Conservation (phyloP, 768 basidiomycete species). For the Russula sp. region DNA sequence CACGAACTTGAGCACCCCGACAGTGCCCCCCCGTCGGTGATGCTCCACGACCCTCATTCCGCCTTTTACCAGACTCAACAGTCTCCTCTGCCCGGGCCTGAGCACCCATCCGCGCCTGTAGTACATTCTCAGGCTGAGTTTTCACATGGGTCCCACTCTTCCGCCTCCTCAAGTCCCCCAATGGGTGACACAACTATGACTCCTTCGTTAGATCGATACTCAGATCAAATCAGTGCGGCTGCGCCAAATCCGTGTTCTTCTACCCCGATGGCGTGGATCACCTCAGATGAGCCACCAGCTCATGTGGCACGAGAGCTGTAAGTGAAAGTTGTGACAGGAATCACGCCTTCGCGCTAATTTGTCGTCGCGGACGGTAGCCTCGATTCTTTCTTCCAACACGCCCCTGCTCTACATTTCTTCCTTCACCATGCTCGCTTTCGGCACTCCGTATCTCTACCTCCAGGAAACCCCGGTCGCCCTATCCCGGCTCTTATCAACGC, state of each 20-base stretch:
- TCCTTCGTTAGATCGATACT: background rate
- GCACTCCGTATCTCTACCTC: conserved; percentile 28
- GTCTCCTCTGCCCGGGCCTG: background rate
- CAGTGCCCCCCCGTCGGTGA: conserved; percentile 9
- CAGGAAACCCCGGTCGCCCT: conserved; percentile 28
- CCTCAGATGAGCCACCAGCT: conserved; percentile 14
- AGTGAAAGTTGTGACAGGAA: background rate
- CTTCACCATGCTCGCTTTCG: conserved; percentile 46
- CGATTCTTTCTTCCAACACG: conserved; percentile 53
- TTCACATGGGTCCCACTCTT: conserved; percentile 10
- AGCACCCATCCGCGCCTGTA: background rate
- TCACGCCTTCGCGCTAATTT: background rate
- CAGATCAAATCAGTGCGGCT: background rate
- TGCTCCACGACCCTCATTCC: conserved; percentile 24
- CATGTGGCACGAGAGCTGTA: conserved; percentile 20
- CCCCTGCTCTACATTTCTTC: conserved; percentile 61
- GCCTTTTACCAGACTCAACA: conserved; percentile 6
- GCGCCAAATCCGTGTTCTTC: background rate
- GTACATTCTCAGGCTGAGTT: background rate
- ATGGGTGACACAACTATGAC: background rate
- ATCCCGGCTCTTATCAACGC: conserved; percentile 40
- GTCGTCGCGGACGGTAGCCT: conserved; percentile 35
- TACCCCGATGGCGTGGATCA: conserved; percentile 3
- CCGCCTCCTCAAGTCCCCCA: conserved; percentile 15
- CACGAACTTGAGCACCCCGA: conserved; percentile 25